phyloP scores from a whole-genome alignment of 306 rosid genomes.

The Hippophae rhamnoides region DNA sequence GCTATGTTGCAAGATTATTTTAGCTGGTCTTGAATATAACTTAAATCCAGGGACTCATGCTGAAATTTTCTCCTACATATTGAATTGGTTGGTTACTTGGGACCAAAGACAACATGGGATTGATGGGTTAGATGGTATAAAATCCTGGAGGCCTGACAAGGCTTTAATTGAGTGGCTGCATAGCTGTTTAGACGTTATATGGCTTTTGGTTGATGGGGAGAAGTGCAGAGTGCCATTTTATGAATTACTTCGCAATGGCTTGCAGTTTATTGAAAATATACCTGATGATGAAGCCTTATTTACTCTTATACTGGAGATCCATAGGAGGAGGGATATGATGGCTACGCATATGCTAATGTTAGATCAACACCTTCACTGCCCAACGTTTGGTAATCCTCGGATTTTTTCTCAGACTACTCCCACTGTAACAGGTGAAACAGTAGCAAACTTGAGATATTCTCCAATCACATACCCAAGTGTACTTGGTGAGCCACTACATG shows the following conservation, averaged over 20 bases:
- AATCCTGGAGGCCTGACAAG: slow-evolving; percentile 76
- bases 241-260: slow-evolving; percentile 79
- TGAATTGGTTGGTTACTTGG: slow-evolving; percentile 95
- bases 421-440: slow-evolving; percentile 55
- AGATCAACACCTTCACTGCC: slow-evolving; percentile 98
- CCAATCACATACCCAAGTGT: slow-evolving; percentile 93
- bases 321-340: slow-evolving; percentile 96
- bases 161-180: slow-evolving; percentile 86
- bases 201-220: slow-evolving; percentile 92
- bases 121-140: slow-evolving; percentile 53
- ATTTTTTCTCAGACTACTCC: slow-evolving; percentile 61
- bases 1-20: slow-evolving; percentile 88
- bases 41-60: slow-evolving; percentile 78
- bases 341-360: slow-evolving; percentile 99
- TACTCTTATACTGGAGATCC: slow-evolving; percentile 92
- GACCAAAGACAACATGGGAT: slow-evolving; percentile 69
- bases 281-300: slow-evolving; percentile 92
- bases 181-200: slow-evolving; percentile 94
- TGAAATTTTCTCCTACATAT: slow-evolving; percentile 76
- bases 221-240: slow-evolving; percentile 94
- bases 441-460: slow-evolving; percentile 55
- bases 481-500: slow-evolving; percentile 94
- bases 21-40: slow-evolving; percentile 66
- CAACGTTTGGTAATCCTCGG: slow-evolving; percentile 87
- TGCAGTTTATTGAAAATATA: slow-evolving; percentile 89